A percentile compares a stretch with the other conserved stretches of the same genome.
phyloP scores from a whole-genome alignment of 345 rosid genomes.

The Hypericum androsaemum region DNA sequence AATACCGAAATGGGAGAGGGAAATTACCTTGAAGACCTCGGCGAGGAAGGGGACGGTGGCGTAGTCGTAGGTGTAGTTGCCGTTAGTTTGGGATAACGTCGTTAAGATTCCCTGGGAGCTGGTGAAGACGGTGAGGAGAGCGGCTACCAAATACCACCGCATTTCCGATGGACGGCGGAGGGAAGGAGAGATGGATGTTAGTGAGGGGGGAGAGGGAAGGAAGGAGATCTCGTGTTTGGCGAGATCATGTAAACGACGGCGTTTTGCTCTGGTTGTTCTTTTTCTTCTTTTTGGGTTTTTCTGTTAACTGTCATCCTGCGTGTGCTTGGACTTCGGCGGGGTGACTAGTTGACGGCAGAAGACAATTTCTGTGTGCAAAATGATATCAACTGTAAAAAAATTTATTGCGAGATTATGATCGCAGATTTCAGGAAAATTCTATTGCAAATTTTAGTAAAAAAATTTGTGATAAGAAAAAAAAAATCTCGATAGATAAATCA shows the following conservation, averaged over 20 bases:
- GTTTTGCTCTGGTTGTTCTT: not conserved
- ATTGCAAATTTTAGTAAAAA: no score
- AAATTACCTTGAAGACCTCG: conserved; percentile 71
- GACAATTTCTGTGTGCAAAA: no score
- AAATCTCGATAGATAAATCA: no score
- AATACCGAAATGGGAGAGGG: not conserved
- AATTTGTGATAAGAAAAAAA: no score
- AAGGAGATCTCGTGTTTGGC: not conserved
- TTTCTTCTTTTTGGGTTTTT: not conserved
- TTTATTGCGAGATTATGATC: no score
- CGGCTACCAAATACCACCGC: conserved; percentile 45
- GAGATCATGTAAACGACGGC: not conserved
- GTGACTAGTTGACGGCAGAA: no score
- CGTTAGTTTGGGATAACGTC: conserved; percentile 82
- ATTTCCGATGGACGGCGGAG: conserved; percentile 10
- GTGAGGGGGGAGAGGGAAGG: not conserved
- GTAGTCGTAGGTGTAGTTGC: conserved; percentile 75
- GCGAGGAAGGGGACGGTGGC: conserved; percentile 96
- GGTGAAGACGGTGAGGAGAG: conserved; percentile 41
- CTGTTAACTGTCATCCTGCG: no score
- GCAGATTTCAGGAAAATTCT: no score
- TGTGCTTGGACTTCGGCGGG: no score
- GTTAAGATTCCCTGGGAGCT: conserved; percentile 85
- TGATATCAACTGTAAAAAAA: no score
- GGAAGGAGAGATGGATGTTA: not conserved